These are phyloP conservation scores for Pythium monospermum DNA, from an alignment of 352 stramenopile genomes.

Conservation along the genomic window DNA sequence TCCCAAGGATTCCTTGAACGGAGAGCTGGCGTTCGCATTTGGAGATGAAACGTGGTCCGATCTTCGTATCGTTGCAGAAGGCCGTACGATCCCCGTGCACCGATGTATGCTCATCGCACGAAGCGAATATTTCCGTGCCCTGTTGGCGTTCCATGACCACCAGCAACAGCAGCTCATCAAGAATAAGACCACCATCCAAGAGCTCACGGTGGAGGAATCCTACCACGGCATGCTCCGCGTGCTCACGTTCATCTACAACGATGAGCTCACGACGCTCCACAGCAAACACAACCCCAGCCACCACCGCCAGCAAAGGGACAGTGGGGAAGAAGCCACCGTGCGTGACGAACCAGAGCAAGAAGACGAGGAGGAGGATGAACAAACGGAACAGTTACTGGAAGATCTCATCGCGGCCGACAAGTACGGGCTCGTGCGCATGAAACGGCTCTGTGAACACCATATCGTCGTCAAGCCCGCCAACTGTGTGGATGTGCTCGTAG, in stretches of 20 bases:
- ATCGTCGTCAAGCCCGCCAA: constrained; percentile 37
- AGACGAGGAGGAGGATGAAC: constrained; percentile 18
- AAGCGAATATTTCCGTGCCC: constrained; percentile 65
- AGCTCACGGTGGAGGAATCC: constrained; percentile 56
- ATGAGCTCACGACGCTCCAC: constrained; percentile 21
- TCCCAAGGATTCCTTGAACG: constrained; percentile 21
- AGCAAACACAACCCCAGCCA: neutral
- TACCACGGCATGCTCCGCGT: constrained; percentile 44
- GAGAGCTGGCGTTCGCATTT: constrained; percentile 45
- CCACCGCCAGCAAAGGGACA: neutral
- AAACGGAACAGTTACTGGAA: constrained; percentile 49
- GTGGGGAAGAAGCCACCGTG: neutral
- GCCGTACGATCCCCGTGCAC: constrained; percentile 39
- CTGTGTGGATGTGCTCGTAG: constrained; percentile 54
- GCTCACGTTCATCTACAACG: constrained; percentile 74
- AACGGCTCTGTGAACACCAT: constrained; percentile 54
- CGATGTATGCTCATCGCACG: constrained; percentile 53
- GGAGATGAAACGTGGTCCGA: constrained; percentile 47
- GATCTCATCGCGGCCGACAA: constrained; percentile 70
- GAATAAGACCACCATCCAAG: neutral
- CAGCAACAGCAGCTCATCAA: neutral
- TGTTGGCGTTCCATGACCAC: constrained; percentile 34
- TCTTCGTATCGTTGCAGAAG: constrained; percentile 44
- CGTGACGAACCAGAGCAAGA: constrained; percentile 3
- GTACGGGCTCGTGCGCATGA: constrained; percentile 67